A percentile compares a stretch with the other conserved stretches of the same genome.
Conservation (phyloP, 805 yeast species). For the Candida nitratophila region DNA sequence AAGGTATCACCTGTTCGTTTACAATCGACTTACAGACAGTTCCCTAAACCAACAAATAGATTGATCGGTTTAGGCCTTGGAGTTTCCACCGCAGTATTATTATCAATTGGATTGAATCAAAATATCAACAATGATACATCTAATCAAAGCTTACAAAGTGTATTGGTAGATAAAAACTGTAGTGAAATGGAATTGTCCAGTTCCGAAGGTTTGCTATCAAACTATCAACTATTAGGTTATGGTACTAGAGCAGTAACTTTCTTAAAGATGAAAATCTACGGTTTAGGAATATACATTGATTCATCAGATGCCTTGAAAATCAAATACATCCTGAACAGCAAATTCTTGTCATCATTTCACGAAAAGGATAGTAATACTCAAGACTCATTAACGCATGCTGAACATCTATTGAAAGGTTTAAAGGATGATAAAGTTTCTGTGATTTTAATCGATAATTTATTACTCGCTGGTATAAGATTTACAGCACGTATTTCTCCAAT, state of each 20-base stretch:
- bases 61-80: too few species aligned
- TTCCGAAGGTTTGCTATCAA: constrained; percentile 1
- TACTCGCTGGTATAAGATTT: constrained; percentile 55
- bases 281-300: constrained; percentile 75
- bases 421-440: constrained; percentile 46
- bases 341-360: constrained; percentile 28
- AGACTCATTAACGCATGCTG: constrained; percentile 24
- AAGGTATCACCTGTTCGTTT: too few species aligned
- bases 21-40: too few species aligned
- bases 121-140: neutral
- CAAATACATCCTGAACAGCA: constrained; percentile 35
- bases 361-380: constrained; percentile 7
- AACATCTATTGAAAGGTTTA: constrained; percentile 36
- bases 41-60: too few species aligned
- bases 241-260: constrained; percentile 86
- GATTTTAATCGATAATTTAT: constrained; percentile 45
- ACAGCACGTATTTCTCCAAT: constrained; percentile 77
- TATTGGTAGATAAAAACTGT: constrained; percentile 6
- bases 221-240: constrained; percentile 59
- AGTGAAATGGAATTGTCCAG: constrained; percentile 2
- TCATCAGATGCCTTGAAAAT: constrained; percentile 42
- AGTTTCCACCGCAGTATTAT: too few species aligned
- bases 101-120: too few species aligned
- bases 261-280: constrained; percentile 76
- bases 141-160: neutral